These are phyloP conservation scores for Suillus americanus DNA, from an alignment of 768 basidiomycete species.

Conservation along the genomic window DNA sequence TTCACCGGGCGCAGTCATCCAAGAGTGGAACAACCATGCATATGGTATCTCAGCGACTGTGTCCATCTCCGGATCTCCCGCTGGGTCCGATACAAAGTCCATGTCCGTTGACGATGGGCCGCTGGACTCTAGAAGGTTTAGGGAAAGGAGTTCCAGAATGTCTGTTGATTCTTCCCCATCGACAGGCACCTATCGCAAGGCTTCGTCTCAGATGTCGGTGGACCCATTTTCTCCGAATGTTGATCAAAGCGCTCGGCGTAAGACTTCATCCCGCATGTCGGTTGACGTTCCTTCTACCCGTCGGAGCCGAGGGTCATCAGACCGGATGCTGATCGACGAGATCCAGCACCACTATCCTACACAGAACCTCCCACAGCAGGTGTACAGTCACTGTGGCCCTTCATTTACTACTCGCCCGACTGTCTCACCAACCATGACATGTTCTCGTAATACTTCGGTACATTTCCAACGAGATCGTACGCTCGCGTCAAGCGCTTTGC, in stretches of 20 bases:
- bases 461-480: background rate
- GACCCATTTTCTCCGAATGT: background rate
- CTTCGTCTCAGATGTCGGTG: background rate
- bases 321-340: conserved; percentile 1
- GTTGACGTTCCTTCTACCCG: background rate
- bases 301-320: background rate
- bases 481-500: background rate
- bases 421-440: background rate
- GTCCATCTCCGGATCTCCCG: background rate
- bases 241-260: background rate
- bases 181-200: background rate
- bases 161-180: background rate
- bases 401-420: background rate
- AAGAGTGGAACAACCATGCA: background rate
- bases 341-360: background rate
- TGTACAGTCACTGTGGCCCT: too few species aligned
- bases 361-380: background rate
- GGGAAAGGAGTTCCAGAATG: background rate
- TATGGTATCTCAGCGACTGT: background rate
- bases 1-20: background rate
- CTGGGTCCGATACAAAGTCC: background rate
- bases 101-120: background rate
- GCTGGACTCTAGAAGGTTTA: background rate
- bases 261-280: background rate
- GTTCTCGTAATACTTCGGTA: background rate